Base-by-base conservation (phyloP, 2,329 filamentous ascomycete genomes). In the Fusarium sterilihyphosum region DNA sequence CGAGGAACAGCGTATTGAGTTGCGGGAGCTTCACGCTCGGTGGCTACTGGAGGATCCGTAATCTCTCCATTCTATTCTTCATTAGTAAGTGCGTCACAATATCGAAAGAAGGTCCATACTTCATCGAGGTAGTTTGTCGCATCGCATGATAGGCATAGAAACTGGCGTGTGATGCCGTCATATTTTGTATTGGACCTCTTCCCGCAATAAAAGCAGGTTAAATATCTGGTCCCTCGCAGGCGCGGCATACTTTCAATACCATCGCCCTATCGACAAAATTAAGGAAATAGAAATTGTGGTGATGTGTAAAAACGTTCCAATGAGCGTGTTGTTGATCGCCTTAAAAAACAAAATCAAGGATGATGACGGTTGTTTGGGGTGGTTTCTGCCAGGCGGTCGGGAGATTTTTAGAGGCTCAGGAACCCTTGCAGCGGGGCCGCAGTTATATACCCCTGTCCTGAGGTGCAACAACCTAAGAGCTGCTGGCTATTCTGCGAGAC, bases 61-160 rank as follows among this genome's bases (percentile, higher is more conserved):
- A 98, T 96, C 58, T 97, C 91, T 78, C 96, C 96, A 81, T 94
- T 90, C 93, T 96, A 78, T 6, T 67, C 16, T 18, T 3, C 8
- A 53, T 78, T 54, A 78, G 69, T 31, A 38, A 37, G 8, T 37
- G 17, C 31, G 20, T 22, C 14, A 22, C 22, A 8, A 4, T 7
- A 10, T 2, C 2, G 2, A 3, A 13, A 4, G 1, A 1, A 29
- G 26, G 17, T 47, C 35, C 70, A 29, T 84, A 96, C 95, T 85
- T 96, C 88, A 81, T 99, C 96, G 38, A 98, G 86, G 84, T 94
- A 93, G 83, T 98, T 99, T 67, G 92, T 91, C 24, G 95, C 93
- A 78, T 96, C 93, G 86, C 96, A 99, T 70, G 89, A 86, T 26
- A 88, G 84, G 83, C 95, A 98, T 52, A 91, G 86, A 83, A 95